Evolutionary conservation across 257 asterid genomes (phyloP).

Genomic region (Osmanthus fragrans): DNA sequence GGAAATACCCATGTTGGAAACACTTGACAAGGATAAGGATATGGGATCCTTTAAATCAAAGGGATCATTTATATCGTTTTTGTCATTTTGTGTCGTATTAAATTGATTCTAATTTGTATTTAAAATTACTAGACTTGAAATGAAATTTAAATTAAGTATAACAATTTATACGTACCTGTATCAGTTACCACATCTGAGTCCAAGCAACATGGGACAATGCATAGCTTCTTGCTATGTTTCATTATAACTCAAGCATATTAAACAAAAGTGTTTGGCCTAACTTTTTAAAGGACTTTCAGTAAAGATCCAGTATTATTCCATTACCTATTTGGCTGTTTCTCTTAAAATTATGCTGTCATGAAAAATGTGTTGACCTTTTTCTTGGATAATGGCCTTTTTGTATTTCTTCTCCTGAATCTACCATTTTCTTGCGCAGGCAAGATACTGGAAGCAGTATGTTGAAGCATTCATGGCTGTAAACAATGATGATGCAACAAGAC

Average conservation of each 20-base stretch:
- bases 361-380: neutral
- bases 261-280: neutral
- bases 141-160: no score
- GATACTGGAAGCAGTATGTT: constrained; percentile 93
- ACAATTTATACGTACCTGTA: no score
- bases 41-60: no score
- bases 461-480: constrained; percentile 90
- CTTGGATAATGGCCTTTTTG: neutral
- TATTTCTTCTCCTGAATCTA: constrained; percentile 17
- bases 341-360: neutral
- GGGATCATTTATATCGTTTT: no score
- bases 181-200: no score
- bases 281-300: neutral
- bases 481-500: constrained; percentile 87
- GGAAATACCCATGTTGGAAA: no score
- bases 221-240: neutral
- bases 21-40: no score
- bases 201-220: neutral
- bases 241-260: neutral
- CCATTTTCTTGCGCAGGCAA: constrained; percentile 53
- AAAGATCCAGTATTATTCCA: neutral
- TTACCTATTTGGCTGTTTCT: neutral
- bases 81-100: no score
- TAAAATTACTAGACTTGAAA: no score
- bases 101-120: no score